phyloP scores from a whole-genome alignment of 2,329 filamentous ascomycete species.

The Colletotrichum tabaci region DNA sequence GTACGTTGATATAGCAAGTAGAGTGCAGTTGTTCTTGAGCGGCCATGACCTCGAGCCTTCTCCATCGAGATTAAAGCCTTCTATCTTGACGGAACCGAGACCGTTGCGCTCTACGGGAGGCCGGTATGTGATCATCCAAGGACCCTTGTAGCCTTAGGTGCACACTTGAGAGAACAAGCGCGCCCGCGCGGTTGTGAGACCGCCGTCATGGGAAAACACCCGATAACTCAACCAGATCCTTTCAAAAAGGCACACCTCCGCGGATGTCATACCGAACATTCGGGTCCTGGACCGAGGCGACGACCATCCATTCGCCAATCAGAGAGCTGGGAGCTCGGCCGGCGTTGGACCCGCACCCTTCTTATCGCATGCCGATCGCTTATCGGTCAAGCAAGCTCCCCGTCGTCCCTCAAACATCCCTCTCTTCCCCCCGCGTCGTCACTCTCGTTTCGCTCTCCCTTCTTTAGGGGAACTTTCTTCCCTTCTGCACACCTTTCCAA shows the following conservation, averaged over 20 bases:
- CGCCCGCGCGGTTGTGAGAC: slow-evolving; percentile 4
- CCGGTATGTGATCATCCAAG: neutral
- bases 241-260: neutral
- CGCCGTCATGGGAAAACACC: neutral
- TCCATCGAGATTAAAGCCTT: neutral
- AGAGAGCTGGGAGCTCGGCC: slow-evolving; percentile 6
- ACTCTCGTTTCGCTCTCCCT: neutral
- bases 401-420: slow-evolving; percentile 5
- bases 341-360: slow-evolving; percentile 3
- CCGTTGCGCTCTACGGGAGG: neutral
- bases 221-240: neutral
- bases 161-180: neutral
- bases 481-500: neutral
- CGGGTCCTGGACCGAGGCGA: slow-evolving; percentile 19
- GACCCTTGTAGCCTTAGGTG: neutral
- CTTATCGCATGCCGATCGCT: slow-evolving; percentile 21
- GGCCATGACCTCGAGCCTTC: neutral
- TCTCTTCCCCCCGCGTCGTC: slow-evolving; percentile 11
- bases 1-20: too few species aligned
- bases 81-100: neutral
- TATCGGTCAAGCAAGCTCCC: slow-evolving; percentile 23
- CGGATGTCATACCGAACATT: slow-evolving; percentile 21
- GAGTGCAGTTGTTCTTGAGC: too few species aligned
- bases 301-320: slow-evolving; percentile 9
- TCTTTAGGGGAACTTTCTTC: neutral